phyloP scores from a whole-genome alignment of 768 basidiomycete species.

The Amyloporia xantha region DNA sequence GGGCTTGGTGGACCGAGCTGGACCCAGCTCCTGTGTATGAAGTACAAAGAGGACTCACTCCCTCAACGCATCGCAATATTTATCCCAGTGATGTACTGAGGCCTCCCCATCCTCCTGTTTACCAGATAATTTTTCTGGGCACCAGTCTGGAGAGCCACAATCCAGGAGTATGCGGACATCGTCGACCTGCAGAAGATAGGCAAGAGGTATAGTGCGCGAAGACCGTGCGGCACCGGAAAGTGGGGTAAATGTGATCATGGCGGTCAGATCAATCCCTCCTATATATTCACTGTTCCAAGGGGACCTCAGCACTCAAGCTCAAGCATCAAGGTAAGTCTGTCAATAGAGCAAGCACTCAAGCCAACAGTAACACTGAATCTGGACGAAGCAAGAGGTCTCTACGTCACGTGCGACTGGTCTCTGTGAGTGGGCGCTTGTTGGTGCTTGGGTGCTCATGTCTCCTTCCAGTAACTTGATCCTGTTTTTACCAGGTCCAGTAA shows the following conservation, averaged over 20 bases:
- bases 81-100: slow-evolving; percentile 43
- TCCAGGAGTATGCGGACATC: slow-evolving; percentile 91
- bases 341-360: too few species aligned
- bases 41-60: slow-evolving; percentile 46
- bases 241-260: slow-evolving; percentile 93
- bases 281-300: too few species aligned
- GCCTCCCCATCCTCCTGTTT: slow-evolving; percentile 27
- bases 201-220: slow-evolving; percentile 54
- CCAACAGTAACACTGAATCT: too few species aligned
- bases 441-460: too few species aligned
- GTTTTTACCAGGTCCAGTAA: too few species aligned
- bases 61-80: slow-evolving; percentile 60
- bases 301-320: slow-evolving; percentile 7
- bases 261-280: too few species aligned
- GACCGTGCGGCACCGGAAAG: slow-evolving; percentile 79
- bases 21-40: too few species aligned
- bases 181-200: slow-evolving; percentile 90
- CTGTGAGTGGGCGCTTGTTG: too few species aligned
- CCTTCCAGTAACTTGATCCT: too few species aligned
- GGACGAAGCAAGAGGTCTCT: too few species aligned
- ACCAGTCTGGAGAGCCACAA: slow-evolving; percentile 88
- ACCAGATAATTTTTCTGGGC: slow-evolving; percentile 41
- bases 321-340: too few species aligned
- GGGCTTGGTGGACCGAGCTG: not conserved
- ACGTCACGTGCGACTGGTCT: too few species aligned